These are phyloP conservation scores for Podospora conica DNA, from an alignment of 495 filamentous ascomycete genomes.

Conservation along the genomic window DNA sequence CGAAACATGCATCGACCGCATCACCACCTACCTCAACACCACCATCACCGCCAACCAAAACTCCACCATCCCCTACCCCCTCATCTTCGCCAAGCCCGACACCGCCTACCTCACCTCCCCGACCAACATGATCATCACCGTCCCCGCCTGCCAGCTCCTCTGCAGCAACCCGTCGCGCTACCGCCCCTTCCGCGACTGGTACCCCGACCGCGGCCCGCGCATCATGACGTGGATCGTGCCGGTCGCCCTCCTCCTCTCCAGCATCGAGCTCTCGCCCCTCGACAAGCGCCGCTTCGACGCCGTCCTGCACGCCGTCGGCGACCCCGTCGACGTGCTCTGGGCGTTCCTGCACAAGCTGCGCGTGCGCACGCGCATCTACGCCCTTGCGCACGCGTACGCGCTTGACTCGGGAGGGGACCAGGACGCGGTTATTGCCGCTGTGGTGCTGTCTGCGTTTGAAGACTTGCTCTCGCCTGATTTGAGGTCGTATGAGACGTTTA, in stretches of 20 bases:
- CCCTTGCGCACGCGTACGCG: no score
- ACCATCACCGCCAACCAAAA: neutral
- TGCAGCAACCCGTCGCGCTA: neutral
- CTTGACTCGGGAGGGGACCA: no score
- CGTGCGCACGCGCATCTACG: neutral
- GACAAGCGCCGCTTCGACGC: constrained; percentile 2
- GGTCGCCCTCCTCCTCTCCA: constrained; percentile 8
- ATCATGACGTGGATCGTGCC: constrained; percentile 10
- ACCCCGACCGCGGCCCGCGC: constrained; percentile 1
- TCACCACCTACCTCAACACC: neutral
- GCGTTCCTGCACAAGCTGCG: constrained; percentile 3
- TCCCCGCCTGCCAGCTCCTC: neutral
- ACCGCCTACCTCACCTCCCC: neutral
- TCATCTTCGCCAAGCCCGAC: neutral
- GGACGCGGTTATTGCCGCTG: neutral
- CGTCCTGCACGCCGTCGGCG: neutral
- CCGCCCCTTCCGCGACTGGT: neutral
- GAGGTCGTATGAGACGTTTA: neutral
- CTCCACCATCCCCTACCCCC: neutral
- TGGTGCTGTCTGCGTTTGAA: neutral
- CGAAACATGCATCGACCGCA: neutral
- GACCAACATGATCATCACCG: neutral
- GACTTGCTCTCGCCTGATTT: neutral
- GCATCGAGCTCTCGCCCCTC: constrained; percentile 8
- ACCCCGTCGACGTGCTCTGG: constrained; percentile 8